These are phyloP conservation scores for Rhizomucor miehei DNA, from an alignment of 371 early-diverging fungal species.

Conservation along the genomic window DNA sequence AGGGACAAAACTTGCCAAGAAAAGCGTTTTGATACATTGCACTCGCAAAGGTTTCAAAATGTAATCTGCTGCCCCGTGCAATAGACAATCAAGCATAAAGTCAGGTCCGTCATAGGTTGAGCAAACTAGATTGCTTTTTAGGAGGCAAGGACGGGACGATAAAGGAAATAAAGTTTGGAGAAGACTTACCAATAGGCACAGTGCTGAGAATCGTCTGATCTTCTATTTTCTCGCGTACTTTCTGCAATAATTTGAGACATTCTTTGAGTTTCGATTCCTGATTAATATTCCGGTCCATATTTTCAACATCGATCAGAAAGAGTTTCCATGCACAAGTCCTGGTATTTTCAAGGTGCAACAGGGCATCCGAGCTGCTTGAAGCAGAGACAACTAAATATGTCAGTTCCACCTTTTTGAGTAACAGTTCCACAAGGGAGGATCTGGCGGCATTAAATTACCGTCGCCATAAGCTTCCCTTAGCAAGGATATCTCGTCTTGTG, in stretches of 20 bases:
- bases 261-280: neutral
- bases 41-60: conserved; percentile 50
- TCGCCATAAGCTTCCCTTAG: no score
- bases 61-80: conserved; percentile 57
- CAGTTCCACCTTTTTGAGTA: no score
- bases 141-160: neutral
- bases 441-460: no score
- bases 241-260: conserved; percentile 7
- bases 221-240: conserved; percentile 1
- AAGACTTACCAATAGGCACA: conserved; percentile 16
- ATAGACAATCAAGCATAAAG: conserved; percentile 44
- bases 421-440: no score
- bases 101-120: conserved; percentile 30
- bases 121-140: conserved; percentile 17
- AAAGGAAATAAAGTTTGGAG: conserved; percentile 4
- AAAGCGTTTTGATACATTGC: conserved; percentile 50
- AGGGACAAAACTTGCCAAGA: conserved; percentile 38
- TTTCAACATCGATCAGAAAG: conserved; percentile 13
- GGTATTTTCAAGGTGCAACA: no score
- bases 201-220: conserved; percentile 8
- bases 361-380: no score
- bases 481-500: no score
- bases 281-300: conserved; percentile 7
- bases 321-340: neutral
- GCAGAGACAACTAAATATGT: no score